Evolutionary conservation across 495 filamentous ascomycete species (phyloP).

Genomic region (Neurospora hispaniola): DNA sequence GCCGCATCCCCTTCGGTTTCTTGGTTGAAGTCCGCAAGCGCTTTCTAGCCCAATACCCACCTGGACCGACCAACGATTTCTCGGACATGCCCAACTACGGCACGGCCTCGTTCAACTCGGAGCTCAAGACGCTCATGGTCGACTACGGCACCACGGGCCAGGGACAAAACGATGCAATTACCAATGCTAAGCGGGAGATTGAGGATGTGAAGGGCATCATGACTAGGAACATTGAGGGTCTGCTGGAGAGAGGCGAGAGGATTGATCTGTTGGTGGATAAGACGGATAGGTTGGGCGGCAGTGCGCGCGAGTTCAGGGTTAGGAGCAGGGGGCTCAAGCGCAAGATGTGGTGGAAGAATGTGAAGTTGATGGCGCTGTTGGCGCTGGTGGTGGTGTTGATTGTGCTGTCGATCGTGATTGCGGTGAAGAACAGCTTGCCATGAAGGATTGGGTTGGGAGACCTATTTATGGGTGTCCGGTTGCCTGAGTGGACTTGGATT

Average conservation of each 20-base stretch:
- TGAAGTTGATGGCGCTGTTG: constrained; percentile 82
- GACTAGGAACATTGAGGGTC: constrained; percentile 96
- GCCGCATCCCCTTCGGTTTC: constrained; percentile 86
- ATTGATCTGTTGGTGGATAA: constrained; percentile 96
- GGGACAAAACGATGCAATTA: constrained; percentile 72
- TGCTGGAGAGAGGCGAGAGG: constrained; percentile 87
- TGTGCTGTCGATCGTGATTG: constrained; percentile 41
- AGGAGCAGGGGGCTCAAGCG: constrained; percentile 73
- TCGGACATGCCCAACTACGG: constrained; percentile 76
- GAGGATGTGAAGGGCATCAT: constrained; percentile 91
- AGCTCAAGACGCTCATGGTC: constrained; percentile 68
- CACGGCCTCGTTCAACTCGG: constrained; percentile 71
- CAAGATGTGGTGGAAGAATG: constrained; percentile 99
- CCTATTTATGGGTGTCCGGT: not conserved
- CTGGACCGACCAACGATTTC: constrained; percentile 57
- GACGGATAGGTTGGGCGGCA: constrained; percentile 81
- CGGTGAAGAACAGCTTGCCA: constrained; percentile 25
- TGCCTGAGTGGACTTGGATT: not conserved
- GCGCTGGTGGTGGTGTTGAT: constrained; percentile 75
- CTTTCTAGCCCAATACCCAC: constrained; percentile 66
- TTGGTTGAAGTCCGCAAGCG: constrained; percentile 83
- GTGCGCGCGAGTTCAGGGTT: constrained; percentile 81
- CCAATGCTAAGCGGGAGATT: constrained; percentile 76
- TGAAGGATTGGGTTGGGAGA: constrained; percentile 2
- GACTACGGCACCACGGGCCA: constrained; percentile 69